phyloP scores from a whole-genome alignment of 768 basidiomycete genomes.

The Mrakia blollopis region DNA sequence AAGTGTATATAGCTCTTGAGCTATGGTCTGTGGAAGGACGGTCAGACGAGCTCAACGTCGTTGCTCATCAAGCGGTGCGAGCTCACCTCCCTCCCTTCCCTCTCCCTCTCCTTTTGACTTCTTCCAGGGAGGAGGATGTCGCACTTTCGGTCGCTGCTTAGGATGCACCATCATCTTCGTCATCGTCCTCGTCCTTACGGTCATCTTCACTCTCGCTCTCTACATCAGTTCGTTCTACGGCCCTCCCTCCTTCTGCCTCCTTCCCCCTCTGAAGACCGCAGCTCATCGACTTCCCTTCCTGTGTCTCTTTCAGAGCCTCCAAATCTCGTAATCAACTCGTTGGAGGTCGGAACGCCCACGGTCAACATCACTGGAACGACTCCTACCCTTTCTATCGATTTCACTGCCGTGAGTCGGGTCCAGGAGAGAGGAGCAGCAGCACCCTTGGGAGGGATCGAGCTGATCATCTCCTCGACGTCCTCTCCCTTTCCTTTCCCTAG shows the following conservation, averaged over 20 bases:
- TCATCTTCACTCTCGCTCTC: slow-evolving; percentile 24
- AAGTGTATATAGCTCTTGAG: not conserved
- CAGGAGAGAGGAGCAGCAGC: not conserved
- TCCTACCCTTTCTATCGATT: slow-evolving; percentile 3
- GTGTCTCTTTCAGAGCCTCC: slow-evolving; percentile 12
- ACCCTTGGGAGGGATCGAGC: not conserved
- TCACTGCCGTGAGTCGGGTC: slow-evolving; percentile 5
- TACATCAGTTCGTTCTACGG: slow-evolving; percentile 19
- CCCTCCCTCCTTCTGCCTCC: not conserved
- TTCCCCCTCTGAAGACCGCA: no score
- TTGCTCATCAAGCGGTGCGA: not conserved
- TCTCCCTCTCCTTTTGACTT: not conserved
- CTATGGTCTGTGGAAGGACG: not conserved
- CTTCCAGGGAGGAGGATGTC: slow-evolving; percentile 25
- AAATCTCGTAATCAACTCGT: slow-evolving; percentile 19
- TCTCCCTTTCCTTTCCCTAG: not conserved
- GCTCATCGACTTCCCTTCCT: not conserved
- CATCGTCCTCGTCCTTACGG: slow-evolving; percentile 13
- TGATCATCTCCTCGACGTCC: not conserved
- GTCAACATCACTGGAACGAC: slow-evolving; percentile 15
- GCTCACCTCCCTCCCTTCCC: slow-evolving; percentile 13
- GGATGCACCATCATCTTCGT: slow-evolving; percentile 19
- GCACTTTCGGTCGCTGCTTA: slow-evolving; percentile 25
- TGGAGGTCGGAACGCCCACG: slow-evolving; percentile 9
- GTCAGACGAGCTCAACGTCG: not conserved